Conservation (phyloP, 2,329 filamentous ascomycete genomes). For the Cladophialophora immunda region DNA sequence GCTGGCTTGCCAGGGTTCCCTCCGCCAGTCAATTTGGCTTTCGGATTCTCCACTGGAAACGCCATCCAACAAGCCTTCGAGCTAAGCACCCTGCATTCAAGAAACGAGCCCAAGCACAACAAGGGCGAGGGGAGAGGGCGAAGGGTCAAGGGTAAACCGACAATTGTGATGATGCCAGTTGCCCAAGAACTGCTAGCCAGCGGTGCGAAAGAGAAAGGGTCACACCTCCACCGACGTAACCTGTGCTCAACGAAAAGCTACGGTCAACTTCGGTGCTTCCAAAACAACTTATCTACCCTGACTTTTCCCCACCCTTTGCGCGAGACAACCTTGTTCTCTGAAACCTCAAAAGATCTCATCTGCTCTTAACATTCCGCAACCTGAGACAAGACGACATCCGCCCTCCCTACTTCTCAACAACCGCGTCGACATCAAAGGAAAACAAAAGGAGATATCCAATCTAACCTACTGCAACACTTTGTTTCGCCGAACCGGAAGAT, state of each 20-base stretch:
- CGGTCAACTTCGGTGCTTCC: conserved; percentile 24
- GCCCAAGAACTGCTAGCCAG: conserved; percentile 20
- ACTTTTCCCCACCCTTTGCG: conserved; percentile 33
- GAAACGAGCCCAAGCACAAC: conserved; percentile 19
- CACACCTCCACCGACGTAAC: conserved; percentile 36
- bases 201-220: conserved; percentile 18
- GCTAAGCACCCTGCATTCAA: conserved; percentile 32
- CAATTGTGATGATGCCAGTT: conserved; percentile 33
- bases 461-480: not conserved
- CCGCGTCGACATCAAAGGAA: not conserved
- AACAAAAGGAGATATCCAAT: not conserved
- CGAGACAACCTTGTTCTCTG: conserved; percentile 25
- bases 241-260: conserved; percentile 9
- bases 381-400: conserved; percentile 17
- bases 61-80: conserved; percentile 26
- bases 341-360: conserved; percentile 23
- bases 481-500: not conserved
- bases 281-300: conserved; percentile 36
- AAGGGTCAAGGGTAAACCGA: conserved; percentile 13
- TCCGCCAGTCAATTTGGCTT: conserved; percentile 22
- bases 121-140: not conserved
- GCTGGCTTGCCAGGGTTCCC: conserved; percentile 27
- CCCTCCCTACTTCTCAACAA: not conserved
- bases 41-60: conserved; percentile 28
- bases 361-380: conserved; percentile 27